These are phyloP conservation scores for Leavenworthia alabamica DNA, from an alignment of 345 rosid genomes.

Conservation along the genomic window DNA sequence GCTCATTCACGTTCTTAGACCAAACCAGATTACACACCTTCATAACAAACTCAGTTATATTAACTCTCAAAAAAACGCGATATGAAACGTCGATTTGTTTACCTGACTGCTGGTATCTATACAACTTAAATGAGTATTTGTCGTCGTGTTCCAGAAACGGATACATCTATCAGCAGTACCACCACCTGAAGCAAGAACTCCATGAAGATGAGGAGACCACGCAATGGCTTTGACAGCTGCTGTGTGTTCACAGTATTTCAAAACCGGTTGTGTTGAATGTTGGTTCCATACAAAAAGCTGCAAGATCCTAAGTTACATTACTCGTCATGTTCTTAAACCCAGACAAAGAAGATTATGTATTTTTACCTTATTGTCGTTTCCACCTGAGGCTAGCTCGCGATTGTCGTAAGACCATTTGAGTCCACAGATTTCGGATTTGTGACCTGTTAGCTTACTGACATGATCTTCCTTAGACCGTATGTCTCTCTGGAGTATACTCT, in stretches of 20 bases:
- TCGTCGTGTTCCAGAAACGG: constrained; percentile 97
- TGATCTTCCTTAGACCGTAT: constrained; percentile 72
- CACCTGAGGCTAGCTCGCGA: constrained; percentile 97
- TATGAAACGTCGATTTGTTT: neutral
- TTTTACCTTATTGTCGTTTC: constrained; percentile 88
- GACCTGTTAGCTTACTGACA: constrained; percentile 84
- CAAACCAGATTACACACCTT: constrained; percentile 98
- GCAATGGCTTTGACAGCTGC: constrained; percentile 99
- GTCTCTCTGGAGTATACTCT: constrained; percentile 86
- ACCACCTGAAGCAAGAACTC: constrained; percentile 98
- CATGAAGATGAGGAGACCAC: constrained; percentile 98
- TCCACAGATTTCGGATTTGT: constrained; percentile 99
- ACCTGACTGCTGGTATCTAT: constrained; percentile 98
- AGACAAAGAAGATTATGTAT: constrained; percentile 13
- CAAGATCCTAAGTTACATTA: constrained; percentile 18
- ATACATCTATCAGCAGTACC: constrained; percentile 97
- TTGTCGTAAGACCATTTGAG: constrained; percentile 97
- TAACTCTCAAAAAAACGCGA: neutral
- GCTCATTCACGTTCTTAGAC: constrained; percentile 98
- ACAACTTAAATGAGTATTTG: constrained; percentile 80
- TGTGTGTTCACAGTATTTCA: constrained; percentile 86
- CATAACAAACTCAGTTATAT: neutral
- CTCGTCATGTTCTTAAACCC: neutral
- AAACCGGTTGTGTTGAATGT: constrained; percentile 82
- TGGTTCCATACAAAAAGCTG: constrained; percentile 99